A percentile compares a stretch with the other conserved stretches of the same genome.
Conservation (phyloP, 306 rosid species). For the Vigna unguiculata region DNA sequence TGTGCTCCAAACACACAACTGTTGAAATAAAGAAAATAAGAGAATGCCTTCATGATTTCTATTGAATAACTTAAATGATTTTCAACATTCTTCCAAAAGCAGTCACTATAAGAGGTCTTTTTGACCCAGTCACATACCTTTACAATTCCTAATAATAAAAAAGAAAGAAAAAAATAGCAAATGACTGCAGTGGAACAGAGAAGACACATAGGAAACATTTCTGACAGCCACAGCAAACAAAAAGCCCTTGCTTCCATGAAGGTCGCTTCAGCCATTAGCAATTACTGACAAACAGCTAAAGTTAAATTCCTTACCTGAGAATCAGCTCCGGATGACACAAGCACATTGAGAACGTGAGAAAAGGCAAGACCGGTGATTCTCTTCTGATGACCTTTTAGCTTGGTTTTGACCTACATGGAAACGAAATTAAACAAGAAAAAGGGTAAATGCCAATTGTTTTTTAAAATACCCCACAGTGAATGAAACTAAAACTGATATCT, state of each 20-base stretch:
- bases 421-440: conserved; percentile 29
- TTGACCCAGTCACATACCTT: conserved; percentile 8
- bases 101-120: conserved; percentile 1
- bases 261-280: neutral
- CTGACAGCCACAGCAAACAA: conserved; percentile 12
- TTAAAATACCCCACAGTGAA: conserved; percentile 5
- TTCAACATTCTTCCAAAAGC: conserved; percentile 12
- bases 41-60: conserved; percentile 14
- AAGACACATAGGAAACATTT: neutral
- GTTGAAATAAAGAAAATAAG: conserved; percentile 47
- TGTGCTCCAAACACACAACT: conserved; percentile 97
- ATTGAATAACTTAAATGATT: neutral
- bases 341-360: conserved; percentile 84
- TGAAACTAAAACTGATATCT: conserved; percentile 24
- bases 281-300: conserved; percentile 17
- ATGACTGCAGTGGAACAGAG: neutral
- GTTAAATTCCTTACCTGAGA: conserved; percentile 75
- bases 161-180: neutral
- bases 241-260: conserved; percentile 2
- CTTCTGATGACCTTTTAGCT: conserved; percentile 97
- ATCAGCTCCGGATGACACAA: conserved; percentile 99
- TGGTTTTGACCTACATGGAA: conserved; percentile 81
- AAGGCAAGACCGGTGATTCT: conserved; percentile 99
- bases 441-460: conserved; percentile 30
- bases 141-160: neutral